These are phyloP conservation scores for Glarea lozoyensis DNA, from an alignment of 495 filamentous ascomycete genomes.

Conservation along the genomic window DNA sequence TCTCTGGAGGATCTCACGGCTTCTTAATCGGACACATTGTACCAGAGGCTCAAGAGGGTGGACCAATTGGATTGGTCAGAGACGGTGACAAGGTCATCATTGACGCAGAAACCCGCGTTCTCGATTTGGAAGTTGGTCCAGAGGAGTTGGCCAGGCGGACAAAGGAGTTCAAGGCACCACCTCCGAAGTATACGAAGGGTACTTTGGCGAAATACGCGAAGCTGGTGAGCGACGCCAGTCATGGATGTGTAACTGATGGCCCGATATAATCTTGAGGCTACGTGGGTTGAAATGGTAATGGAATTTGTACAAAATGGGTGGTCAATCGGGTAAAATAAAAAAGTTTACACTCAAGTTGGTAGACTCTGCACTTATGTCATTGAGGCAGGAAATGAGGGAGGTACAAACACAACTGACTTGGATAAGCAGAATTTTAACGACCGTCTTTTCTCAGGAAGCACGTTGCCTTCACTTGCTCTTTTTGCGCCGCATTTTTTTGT, in stretches of 20 bases:
- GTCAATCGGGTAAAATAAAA: no score
- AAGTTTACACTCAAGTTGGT: no score
- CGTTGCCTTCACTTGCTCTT: no score
- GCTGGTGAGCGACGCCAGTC: constrained; percentile 64
- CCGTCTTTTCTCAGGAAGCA: no score
- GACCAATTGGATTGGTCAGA: constrained; percentile 57
- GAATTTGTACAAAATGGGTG: no score
- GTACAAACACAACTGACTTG: no score
- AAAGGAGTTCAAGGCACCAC: constrained; percentile 56
- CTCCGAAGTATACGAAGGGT: constrained; percentile 58
- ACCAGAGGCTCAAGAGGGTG: constrained; percentile 61
- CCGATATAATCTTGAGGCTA: no score
- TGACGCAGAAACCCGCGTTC: constrained; percentile 55
- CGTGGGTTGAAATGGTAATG: no score
- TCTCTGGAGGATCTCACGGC: constrained; percentile 69
- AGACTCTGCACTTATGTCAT: no score
- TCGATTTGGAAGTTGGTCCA: constrained; percentile 51
- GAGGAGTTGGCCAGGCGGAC: constrained; percentile 57
- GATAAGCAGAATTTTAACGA: no score
- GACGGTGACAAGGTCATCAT: constrained; percentile 65
- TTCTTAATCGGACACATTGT: constrained; percentile 74
- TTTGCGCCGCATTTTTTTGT: no score
- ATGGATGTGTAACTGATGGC: constrained; percentile 71
- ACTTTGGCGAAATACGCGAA: constrained; percentile 71
- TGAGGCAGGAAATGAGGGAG: no score